A percentile compares a stretch with the other conserved stretches of the same genome.
These are phyloP conservation scores for Fusarium coicis DNA, from an alignment of 2,329 filamentous ascomycete genomes.

Conservation along the genomic window DNA sequence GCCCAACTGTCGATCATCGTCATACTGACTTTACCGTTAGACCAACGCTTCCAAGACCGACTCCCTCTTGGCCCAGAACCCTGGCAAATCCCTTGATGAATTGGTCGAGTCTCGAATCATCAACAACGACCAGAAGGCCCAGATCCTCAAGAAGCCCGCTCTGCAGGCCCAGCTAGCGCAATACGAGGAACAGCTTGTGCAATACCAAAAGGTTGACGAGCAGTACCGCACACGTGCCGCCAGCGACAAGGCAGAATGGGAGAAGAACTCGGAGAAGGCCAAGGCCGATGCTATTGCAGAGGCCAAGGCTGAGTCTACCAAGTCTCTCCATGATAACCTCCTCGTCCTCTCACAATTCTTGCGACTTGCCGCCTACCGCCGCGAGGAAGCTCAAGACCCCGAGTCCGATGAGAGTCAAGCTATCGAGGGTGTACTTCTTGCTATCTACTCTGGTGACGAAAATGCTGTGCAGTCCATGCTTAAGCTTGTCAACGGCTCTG, in stretches of 20 bases:
- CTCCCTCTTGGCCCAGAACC: constrained; percentile 73
- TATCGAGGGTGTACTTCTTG: constrained; percentile 81
- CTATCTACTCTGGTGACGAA: constrained; percentile 83
- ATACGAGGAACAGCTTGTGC: constrained; percentile 77
- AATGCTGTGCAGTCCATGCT: constrained; percentile 78
- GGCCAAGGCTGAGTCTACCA: constrained; percentile 60
- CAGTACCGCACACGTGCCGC: constrained; percentile 73
- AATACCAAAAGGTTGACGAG: constrained; percentile 79
- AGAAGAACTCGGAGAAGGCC: constrained; percentile 67
- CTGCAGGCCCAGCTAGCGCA: constrained; percentile 75
- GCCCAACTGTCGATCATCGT: constrained; percentile 5
- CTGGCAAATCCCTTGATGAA: constrained; percentile 77
- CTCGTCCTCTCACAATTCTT: constrained; percentile 82
- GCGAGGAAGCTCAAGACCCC: constrained; percentile 74
- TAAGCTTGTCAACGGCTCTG: constrained; percentile 78
- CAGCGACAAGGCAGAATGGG: constrained; percentile 68
- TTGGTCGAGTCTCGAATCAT: constrained; percentile 77
- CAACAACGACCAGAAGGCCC: constrained; percentile 82
- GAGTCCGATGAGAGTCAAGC: constrained; percentile 79
- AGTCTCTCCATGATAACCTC: constrained; percentile 71
- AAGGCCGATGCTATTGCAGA: constrained; percentile 65
- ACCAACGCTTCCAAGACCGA: constrained; percentile 79
- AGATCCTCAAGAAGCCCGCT: constrained; percentile 79
- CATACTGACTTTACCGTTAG: constrained; percentile 53
- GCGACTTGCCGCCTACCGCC: constrained; percentile 79